These are phyloP conservation scores for Rhodotorula graminis DNA, from an alignment of 768 basidiomycete genomes.

Conservation along the genomic window DNA sequence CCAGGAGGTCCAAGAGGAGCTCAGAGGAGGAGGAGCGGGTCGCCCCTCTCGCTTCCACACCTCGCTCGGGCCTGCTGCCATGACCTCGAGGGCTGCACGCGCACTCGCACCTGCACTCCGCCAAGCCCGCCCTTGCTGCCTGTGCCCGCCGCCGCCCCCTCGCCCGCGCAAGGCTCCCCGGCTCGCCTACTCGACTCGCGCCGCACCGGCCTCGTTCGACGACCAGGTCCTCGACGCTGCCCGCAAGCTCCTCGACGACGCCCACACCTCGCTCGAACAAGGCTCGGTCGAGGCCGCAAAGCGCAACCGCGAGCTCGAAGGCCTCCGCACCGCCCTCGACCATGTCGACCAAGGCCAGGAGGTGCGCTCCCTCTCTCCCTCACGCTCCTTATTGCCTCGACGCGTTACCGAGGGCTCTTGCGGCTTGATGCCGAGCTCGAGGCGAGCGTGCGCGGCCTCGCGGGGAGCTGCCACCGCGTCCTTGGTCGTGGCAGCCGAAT, in stretches of 20 bases:
- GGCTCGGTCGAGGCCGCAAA: constrained; percentile 10
- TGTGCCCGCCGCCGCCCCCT: neutral
- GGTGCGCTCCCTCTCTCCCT: constrained; percentile 2
- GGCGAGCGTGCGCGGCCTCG: too few relatives aligned
- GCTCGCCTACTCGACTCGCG: neutral
- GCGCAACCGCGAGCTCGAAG: constrained; percentile 7
- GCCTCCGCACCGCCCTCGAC: neutral
- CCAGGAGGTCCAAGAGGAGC: neutral
- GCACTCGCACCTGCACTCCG: neutral
- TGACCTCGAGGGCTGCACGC: neutral
- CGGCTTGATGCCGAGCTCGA: too few relatives aligned
- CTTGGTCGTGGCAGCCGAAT: neutral
- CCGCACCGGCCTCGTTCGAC: neutral
- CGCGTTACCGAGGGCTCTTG: too few relatives aligned
- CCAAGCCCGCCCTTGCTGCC: neutral
- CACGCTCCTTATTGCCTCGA: too few relatives aligned
- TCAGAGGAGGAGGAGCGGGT: neutral
- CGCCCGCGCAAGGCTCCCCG: neutral
- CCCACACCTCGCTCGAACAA: neutral
- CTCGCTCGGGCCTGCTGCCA: neutral
- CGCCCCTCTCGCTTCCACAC: too few relatives aligned
- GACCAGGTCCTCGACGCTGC: neutral
- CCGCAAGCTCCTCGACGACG: neutral
- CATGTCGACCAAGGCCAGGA: constrained; percentile 18
- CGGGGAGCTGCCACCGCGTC: too few relatives aligned